A percentile compares a stretch with the other conserved stretches of the same genome.
phyloP scores from a whole-genome alignment of 2,329 filamentous ascomycete genomes.

The Escovopsis weberi region DNA sequence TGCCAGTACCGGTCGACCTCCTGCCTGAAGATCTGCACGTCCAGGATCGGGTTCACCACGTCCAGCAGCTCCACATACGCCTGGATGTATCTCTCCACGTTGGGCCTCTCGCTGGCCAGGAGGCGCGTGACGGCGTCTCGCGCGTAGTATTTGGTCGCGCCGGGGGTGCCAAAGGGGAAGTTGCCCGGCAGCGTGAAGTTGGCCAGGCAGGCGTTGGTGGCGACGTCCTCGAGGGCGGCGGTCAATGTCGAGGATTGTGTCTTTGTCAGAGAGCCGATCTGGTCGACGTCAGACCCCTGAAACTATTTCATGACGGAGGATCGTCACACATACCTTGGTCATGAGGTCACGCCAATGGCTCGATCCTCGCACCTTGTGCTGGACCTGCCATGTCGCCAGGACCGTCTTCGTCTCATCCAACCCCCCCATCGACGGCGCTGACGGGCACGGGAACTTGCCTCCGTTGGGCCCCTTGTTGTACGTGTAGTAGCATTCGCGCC shows the following conservation, averaged over 20 bases:
- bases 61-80: constrained; percentile 19
- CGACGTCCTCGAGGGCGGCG: constrained; percentile 17
- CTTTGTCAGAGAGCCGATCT: constrained; percentile 16
- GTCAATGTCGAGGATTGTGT: constrained; percentile 14
- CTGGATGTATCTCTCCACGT: constrained; percentile 14
- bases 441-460: constrained; percentile 19
- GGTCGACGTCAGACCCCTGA: background rate
- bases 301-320: background rate
- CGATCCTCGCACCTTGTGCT: constrained; percentile 20
- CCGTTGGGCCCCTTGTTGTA: constrained; percentile 23
- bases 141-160: constrained; percentile 18
- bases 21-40: constrained; percentile 13
- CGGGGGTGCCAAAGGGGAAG: constrained; percentile 24
- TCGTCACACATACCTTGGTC: constrained; percentile 16
- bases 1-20: constrained; percentile 20
- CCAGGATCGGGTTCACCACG: constrained; percentile 20
- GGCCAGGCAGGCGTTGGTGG: constrained; percentile 20
- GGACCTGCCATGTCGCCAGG: constrained; percentile 19
- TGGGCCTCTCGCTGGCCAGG: constrained; percentile 14
- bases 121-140: constrained; percentile 18
- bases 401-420: constrained; percentile 14
- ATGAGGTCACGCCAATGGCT: constrained; percentile 23
- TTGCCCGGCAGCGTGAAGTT: constrained; percentile 22
- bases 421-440: constrained; percentile 9
- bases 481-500: constrained; percentile 21